Conservation (phyloP, 306 rosid genomes). For the Mimosa bimucronata region DNA sequence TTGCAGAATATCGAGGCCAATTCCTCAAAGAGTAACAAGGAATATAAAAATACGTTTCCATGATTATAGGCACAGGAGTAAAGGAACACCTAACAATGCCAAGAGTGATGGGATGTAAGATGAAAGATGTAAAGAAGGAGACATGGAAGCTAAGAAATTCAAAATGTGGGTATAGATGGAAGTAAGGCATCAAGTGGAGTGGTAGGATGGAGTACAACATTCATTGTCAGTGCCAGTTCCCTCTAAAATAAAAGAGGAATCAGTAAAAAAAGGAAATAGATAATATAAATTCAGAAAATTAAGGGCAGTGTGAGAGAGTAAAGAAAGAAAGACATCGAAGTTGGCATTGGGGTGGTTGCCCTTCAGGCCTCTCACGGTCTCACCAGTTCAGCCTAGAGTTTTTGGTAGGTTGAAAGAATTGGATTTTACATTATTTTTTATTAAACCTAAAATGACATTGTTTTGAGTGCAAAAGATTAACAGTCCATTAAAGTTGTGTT, state of each 20-base stretch:
- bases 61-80: slow-evolving; percentile 1
- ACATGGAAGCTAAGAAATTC: neutral
- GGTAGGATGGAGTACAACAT: neutral
- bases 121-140: neutral
- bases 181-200: neutral
- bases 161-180: neutral
- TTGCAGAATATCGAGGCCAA: neutral
- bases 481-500: no score
- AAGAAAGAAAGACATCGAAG: neutral
- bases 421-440: no score
- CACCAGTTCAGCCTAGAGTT: no score
- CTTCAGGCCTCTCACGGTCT: no score
- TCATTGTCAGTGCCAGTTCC: neutral
- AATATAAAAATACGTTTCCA: neutral
- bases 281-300: no score
- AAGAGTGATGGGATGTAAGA: slow-evolving; percentile 25
- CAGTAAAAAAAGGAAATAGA: neutral
- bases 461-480: no score
- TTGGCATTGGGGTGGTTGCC: no score
- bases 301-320: no score
- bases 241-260: neutral
- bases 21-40: neutral
- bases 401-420: no score
- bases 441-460: no score
- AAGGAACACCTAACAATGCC: neutral